Evolutionary conservation across 1,284 basidiomycete genomes (phyloP), one percentile per base, ranked within the genome.

Genomic region (Gymnopus androsaceus): DNA sequence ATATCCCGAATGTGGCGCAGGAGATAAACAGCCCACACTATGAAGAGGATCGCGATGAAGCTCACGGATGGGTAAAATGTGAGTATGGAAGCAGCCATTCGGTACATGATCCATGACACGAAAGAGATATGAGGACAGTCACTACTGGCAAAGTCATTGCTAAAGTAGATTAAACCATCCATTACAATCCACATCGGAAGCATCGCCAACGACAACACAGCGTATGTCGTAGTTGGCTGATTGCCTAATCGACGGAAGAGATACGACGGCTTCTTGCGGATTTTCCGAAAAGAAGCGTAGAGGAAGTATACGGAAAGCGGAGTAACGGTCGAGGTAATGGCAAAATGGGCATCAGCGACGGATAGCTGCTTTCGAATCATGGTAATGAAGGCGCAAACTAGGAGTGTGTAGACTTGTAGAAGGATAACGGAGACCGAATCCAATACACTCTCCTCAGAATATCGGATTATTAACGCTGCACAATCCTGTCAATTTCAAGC

Each of bases 281-380:
- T 14, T 25, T 40, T 48, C 3, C 59, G 51, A 8, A 40, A 23
- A 1, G 55, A 49, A 7, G 51, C 49, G 37, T 57, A 60, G 7
- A 60, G 31, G n/a, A 60, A 45, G 45, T 60, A 60, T 15, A 60
- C 11, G 19, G 51, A 17, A 15, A 57, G 41, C 28, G 59, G 59
- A 11, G 59, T 57, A n/a, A 60, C 34, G 17, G 55, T 60, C 8
- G 44, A 51, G 3, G 55, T 52, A 17, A 60, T 28, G 25, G 59
- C 51, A 36, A 60, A 60, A 46, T 60, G 59, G 11, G 59, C 59
- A 25, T 60, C 59, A 25, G 59, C 51, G 3, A 60, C 45, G 25
- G 46, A 47, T n/a, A 60, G 52, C 27, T 57, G 37, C 21, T 51
- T 49, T 27, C 56, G 51, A n/a, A 38, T 38, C 34, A 60, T 44